phyloP scores from a whole-genome alignment of 805 yeast species.

The Metschnikowia shivogae region DNA sequence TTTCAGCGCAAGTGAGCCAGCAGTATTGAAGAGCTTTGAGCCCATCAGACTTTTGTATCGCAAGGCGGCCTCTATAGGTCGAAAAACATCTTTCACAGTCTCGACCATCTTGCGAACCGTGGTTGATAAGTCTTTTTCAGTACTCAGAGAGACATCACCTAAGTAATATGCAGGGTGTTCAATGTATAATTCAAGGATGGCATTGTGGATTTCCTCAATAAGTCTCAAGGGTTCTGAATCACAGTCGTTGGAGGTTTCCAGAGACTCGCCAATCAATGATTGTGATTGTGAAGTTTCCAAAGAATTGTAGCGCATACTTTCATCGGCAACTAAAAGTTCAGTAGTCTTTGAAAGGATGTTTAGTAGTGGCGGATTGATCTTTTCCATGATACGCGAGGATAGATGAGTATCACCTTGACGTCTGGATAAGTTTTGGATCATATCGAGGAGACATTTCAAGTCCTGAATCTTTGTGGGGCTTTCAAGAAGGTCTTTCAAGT shows the following conservation, averaged over 20 bases:
- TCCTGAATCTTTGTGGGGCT: conserved; percentile 4
- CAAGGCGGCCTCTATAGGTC: conserved; percentile 26
- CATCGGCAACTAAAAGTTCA: background rate
- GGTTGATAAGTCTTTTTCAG: background rate
- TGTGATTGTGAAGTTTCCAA: background rate
- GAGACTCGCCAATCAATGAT: background rate
- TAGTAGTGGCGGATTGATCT: conserved; percentile 22
- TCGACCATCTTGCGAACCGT: conserved; percentile 10
- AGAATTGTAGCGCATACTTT: background rate
- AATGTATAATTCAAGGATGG: conserved; percentile 1
- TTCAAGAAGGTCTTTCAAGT: background rate
- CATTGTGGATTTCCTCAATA: conserved; percentile 1
- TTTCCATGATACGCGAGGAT: conserved; percentile 24
- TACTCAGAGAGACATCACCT: background rate
- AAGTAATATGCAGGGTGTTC: background rate
- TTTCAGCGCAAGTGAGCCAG: conserved; percentile 29
- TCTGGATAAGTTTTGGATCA: conserved; percentile 30
- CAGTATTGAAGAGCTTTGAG: conserved; percentile 27
- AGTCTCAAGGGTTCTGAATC: background rate
- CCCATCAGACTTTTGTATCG: conserved; percentile 10
- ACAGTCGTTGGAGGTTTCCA: background rate
- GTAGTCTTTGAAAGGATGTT: conserved; percentile 9
- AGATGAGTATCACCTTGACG: conserved; percentile 17
- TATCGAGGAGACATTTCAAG: conserved; percentile 23
- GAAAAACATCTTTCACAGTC: conserved; percentile 24